Base-by-base conservation (phyloP, 2,329 filamentous ascomycete species). In the Fusarium sacchari region DNA sequence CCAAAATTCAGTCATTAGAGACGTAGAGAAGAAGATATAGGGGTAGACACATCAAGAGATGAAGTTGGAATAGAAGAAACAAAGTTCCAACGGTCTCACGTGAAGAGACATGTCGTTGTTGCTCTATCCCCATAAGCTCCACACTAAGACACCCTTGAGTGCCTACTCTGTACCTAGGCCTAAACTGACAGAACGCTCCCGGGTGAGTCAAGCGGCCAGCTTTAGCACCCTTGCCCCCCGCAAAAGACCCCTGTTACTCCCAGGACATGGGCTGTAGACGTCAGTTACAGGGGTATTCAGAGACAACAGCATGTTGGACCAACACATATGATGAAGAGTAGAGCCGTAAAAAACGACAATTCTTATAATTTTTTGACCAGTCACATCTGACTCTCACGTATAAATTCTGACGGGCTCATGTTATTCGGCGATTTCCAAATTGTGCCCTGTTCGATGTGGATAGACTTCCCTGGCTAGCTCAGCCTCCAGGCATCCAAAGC, bases 151-250 rank as follows among this genome's bases (percentile, higher is more conserved):
- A 50, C 12, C 12, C 0, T 24, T 1, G 6, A 17, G 15, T 10
- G 3, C 22, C 28, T n/a, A n/a, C n/a, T n/a, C n/a, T n/a, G n/a
- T n/a, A n/a, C n/a, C n/a, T 7, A 32, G 30, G 30, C 30, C 30
- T 24, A 24, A 14, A 14, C 30, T 39, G 24, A 39, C 50, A 12
- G 30, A 12, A 32, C 30, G 47, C 63, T 71, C 60, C 69, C 71
- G 61, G 71, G 65, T 77, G 75, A 77, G 73, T 77, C 75, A 77
- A 61, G 61, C 73, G 73, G 75, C 55, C 52, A 66, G 40, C 26
- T 28, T 36, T 26, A 60, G 58, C 32, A 46, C 24, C 40, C 37
- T 46, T 37, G 20, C 18, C 46, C 43, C 65, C 65, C 50, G 36
- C 59, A 20, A 34, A 17, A 18, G 30, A 30, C 42, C 49, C 58